Conservation (phyloP, 1,284 basidiomycete genomes). For the Cryptococcus sp. region DNA sequence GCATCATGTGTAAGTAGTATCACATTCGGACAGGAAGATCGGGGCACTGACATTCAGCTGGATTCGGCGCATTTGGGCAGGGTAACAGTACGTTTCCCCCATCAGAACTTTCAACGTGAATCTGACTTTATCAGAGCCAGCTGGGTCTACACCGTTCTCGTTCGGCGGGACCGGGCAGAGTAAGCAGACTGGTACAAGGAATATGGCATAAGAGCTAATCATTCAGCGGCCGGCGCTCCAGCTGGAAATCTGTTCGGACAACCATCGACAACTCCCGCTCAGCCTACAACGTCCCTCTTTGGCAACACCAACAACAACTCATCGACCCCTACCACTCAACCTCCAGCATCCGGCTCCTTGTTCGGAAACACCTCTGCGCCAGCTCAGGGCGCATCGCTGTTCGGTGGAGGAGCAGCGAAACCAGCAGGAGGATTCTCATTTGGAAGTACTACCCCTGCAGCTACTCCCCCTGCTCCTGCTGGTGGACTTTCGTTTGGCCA, state of each 20-base stretch:
- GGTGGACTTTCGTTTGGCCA: conserved; percentile 25
- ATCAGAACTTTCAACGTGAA: too few relatives aligned
- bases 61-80: conserved; percentile 37
- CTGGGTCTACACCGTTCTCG: conserved; percentile 8
- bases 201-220: not conserved
- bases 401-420: conserved; percentile 12
- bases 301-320: conserved; percentile 7
- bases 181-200: conserved; percentile 6
- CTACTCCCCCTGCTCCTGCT: conserved; percentile 11
- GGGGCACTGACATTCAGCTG: conserved; percentile 17
- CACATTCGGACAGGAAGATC: not conserved
- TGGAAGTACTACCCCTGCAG: conserved; percentile 3
- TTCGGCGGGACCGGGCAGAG: conserved; percentile 6
- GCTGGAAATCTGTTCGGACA: conserved; percentile 27
- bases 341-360: conserved; percentile 10
- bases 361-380: conserved; percentile 13
- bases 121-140: too few relatives aligned
- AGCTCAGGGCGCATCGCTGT: conserved; percentile 5
- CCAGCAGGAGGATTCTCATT: conserved; percentile 14
- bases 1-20: conserved; percentile 22
- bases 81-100: conserved; percentile 24
- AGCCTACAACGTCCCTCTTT: conserved; percentile 16
- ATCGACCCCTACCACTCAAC: conserved; percentile 7
- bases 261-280: conserved; percentile 11
- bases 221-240: conserved; percentile 12